Percentiles rank a stretch among this genome's conserved stretches.
These are phyloP conservation scores for Durusdinium trenchii DNA, from an alignment of 73 alveolate genomes.

Conservation along the genomic window DNA sequence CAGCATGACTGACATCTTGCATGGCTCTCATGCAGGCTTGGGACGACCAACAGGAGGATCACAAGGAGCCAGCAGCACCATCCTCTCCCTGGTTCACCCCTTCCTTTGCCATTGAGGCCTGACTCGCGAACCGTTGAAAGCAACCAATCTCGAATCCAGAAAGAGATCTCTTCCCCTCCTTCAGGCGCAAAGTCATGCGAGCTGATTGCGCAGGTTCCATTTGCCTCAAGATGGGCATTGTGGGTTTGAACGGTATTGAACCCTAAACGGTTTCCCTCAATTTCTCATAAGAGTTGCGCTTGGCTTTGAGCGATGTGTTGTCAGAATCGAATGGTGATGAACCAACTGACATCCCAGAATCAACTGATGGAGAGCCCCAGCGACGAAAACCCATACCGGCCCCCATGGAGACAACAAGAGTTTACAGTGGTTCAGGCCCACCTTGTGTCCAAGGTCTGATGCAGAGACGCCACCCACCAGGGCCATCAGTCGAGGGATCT, in stretches of 20 bases:
- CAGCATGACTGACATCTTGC: neutral
- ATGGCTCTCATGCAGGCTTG: neutral
- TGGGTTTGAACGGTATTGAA: too few species aligned
- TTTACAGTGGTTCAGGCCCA: neutral
- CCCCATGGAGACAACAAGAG: neutral
- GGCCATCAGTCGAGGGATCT: constrained; percentile 75
- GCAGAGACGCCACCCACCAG: constrained; percentile 84
- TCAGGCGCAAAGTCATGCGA: too few species aligned
- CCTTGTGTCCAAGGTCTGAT: constrained; percentile 71
- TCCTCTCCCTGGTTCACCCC: neutral
- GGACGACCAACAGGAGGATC: neutral
- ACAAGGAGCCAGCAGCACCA: neutral
- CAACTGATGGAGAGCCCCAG: neutral
- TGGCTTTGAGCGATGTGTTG: too few species aligned
- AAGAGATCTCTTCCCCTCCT: too few species aligned
- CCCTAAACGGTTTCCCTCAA: too few species aligned
- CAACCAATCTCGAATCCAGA: too few species aligned
- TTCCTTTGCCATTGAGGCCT: neutral
- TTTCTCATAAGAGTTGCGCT: too few species aligned
- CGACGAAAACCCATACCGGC: neutral
- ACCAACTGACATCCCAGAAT: neutral
- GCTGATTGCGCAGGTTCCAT: too few species aligned
- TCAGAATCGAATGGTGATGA: too few species aligned
- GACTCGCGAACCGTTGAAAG: neutral
- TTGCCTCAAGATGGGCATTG: too few species aligned